Evolutionary conservation across 257 asterid genomes (phyloP), one percentile per base, ranked within the genome.

Genomic region (Solanum okadae): DNA sequence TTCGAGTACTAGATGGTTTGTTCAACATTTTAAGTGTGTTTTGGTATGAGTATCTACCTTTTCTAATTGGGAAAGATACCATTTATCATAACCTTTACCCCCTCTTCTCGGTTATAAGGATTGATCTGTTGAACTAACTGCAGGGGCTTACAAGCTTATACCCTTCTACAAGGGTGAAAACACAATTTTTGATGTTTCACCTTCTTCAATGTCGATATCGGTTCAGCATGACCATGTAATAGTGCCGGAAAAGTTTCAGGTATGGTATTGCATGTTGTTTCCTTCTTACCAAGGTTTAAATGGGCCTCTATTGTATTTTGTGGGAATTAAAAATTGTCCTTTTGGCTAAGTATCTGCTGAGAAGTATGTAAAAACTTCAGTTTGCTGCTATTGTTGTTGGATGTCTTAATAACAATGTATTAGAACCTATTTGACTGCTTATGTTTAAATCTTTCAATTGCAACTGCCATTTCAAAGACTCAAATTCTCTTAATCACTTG

Each of bases 111-210:
- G 85, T 61, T 85, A 77, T 88, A 59, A 70, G 83, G 59, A 86
- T 88, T 88, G 78, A 29, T 88, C 83, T 88, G 86, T 40, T 83
- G 89, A 89, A 90, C 87, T 88, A 16, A 89, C 18, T 89, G 84
- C 95, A 97, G 99, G 99, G 82, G 88, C 84, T 88, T 97, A 95
- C 94, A 93, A 95, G 93, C 96, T 97, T 85, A 81, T 97, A 90
- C 98, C 99, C 88, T 95, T 94, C 92, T 97, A 97, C 96, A 97
- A 95, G 93, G 99, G 99, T 29, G 99, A 97, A 92, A 95, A 95
- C 89, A 97, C 98, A 61, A 92, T 97, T 84, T 97, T 97, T 93
- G 99, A 97, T 89, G 99, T 97, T 90, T 95, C 98, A 88, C 99
- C 99, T 88, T 93, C 99, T 85, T 95, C 97, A 63, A 81, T 91